These are phyloP conservation scores for Zea luxurians DNA, from an alignment of 176 grass and related monocot genomes.

Conservation along the genomic window DNA sequence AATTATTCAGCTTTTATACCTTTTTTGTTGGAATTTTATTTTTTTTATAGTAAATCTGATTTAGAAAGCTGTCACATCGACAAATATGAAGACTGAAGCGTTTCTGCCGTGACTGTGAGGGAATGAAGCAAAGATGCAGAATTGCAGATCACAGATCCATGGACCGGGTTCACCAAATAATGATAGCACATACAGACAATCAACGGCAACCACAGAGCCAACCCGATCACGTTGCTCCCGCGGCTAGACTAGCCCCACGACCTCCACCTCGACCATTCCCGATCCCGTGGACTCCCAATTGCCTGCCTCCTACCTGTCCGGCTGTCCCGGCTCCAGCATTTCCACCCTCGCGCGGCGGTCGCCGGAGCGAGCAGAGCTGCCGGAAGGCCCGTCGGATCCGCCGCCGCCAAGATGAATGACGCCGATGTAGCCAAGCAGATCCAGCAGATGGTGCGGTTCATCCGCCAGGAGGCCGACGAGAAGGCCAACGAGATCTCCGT, in stretches of 20 bases:
- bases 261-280: slow-evolving; percentile 46
- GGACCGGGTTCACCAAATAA: slow-evolving; percentile 42
- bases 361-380: slow-evolving; percentile 32
- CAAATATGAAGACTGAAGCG: too few species aligned
- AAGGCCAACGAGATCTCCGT: slow-evolving; percentile 99
- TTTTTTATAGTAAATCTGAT: too few species aligned
- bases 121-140: too few species aligned
- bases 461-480: slow-evolving; percentile 98
- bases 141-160: slow-evolving; percentile 36
- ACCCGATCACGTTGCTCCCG: slow-evolving; percentile 42
- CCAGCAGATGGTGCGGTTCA: slow-evolving; percentile 99
- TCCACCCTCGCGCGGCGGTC: slow-evolving; percentile 18
- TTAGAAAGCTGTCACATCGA: too few species aligned
- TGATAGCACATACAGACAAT: slow-evolving; percentile 35
- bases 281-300: slow-evolving; percentile 51
- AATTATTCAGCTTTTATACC: too few species aligned
- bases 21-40: too few species aligned
- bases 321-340: not conserved
- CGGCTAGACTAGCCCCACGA: slow-evolving; percentile 50
- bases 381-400: slow-evolving; percentile 43
- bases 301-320: not conserved
- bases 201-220: slow-evolving; percentile 43
- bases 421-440: slow-evolving; percentile 95
- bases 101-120: too few species aligned
- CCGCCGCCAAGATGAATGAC: slow-evolving; percentile 84